Conservation (phyloP, 768 basidiomycete genomes). For the Termitomyces sp. region DNA sequence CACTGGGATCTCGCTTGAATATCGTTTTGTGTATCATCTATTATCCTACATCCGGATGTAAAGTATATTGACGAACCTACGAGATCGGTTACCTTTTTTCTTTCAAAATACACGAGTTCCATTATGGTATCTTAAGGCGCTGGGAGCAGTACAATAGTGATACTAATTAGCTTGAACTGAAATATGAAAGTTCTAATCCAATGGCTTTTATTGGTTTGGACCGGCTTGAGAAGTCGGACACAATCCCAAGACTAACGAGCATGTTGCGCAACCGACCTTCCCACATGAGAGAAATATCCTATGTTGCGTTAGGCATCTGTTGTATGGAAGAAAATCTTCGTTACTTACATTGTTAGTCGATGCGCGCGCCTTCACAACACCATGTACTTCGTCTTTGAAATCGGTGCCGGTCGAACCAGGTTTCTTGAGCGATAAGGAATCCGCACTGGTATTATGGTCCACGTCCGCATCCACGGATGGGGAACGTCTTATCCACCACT, state of each 20-base stretch:
- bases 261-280: constrained; percentile 89
- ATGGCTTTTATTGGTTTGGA: constrained; percentile 86
- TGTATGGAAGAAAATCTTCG: not conserved
- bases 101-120: not conserved
- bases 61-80: constrained; percentile 9
- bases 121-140: not conserved
- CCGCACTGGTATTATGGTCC: constrained; percentile 21
- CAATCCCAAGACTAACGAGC: constrained; percentile 84
- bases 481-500: constrained; percentile 87
- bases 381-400: constrained; percentile 47
- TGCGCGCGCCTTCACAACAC: constrained; percentile 86
- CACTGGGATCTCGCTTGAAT: constrained; percentile 1
- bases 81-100: not conserved
- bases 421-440: constrained; percentile 8
- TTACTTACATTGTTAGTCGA: constrained; percentile 82
- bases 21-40: constrained; percentile 12
- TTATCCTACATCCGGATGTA: constrained; percentile 18
- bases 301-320: not conserved
- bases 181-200: constrained; percentile 92
- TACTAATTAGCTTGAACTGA: constrained; percentile 50
- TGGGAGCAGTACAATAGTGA: not conserved
- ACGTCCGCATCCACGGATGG: constrained; percentile 29
- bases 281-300: constrained; percentile 93
- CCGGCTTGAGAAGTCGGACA: constrained; percentile 85
- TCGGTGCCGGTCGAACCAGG: constrained; percentile 14